Evolutionary conservation across 768 basidiomycete species (phyloP).

Genomic region (Paxillus rubicundulus): DNA sequence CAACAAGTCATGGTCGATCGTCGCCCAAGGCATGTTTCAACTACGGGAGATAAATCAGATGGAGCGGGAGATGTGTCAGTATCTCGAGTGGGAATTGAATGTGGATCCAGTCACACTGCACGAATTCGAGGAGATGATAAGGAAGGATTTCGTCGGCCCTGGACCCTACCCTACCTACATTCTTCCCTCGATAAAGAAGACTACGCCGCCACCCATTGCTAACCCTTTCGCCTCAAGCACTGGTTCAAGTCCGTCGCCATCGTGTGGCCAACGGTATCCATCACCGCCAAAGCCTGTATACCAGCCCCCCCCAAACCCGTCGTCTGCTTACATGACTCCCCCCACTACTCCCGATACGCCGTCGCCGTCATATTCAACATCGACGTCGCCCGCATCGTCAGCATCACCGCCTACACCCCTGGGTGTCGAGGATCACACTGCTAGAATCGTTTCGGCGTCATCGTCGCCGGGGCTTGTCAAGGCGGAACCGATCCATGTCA

Average conservation of each 20-base stretch:
- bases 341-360: conserved; percentile 53
- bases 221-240: conserved; percentile 34
- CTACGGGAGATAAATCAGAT: conserved; percentile 78
- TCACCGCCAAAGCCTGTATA: conserved; percentile 32
- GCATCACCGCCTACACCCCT: conserved; percentile 60
- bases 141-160: conserved; percentile 54
- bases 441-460: conserved; percentile 44
- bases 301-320: conserved; percentile 12
- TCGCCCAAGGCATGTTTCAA: conserved; percentile 83
- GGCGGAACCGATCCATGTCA: conserved; percentile 21
- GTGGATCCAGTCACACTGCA: conserved; percentile 61
- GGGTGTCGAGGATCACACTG: conserved; percentile 48
- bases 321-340: conserved; percentile 24
- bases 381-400: conserved; percentile 60
- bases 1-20: conserved; percentile 90
- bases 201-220: conserved; percentile 39
- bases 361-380: conserved; percentile 46
- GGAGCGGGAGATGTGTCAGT: conserved; percentile 79
- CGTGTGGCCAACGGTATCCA: conserved; percentile 28
- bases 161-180: conserved; percentile 65
- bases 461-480: conserved; percentile 33
- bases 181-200: conserved; percentile 59
- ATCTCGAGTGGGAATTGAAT: conserved; percentile 89
- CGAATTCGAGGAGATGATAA: conserved; percentile 61
- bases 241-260: conserved; percentile 25